A percentile compares a stretch with the other conserved stretches of the same genome.
Conservation (phyloP, 768 basidiomycete genomes). For the Lepiota venenata region DNA sequence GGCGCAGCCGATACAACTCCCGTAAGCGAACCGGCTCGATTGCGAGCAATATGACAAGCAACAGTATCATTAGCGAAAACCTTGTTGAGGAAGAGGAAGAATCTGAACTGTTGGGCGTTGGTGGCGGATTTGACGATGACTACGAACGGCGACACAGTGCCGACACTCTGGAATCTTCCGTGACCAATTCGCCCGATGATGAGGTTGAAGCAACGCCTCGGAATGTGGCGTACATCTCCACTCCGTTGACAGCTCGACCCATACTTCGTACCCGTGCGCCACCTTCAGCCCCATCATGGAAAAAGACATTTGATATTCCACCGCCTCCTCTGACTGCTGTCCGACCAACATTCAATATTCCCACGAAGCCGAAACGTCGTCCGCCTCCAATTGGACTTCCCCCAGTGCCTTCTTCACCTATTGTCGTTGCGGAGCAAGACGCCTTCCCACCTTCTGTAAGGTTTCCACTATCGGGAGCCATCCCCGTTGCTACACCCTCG, state of each 20-base stretch:
- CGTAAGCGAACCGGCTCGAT: constrained; percentile 74
- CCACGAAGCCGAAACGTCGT: constrained; percentile 44
- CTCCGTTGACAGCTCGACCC: constrained; percentile 25
- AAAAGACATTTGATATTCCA: constrained; percentile 52
- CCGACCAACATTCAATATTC: constrained; percentile 46
- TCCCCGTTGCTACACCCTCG: constrained; percentile 5
- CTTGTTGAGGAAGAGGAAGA: constrained; percentile 84
- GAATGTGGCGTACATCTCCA: constrained; percentile 14
- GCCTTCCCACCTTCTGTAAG: constrained; percentile 14
- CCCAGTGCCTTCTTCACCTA: constrained; percentile 72
- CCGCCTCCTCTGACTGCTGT: constrained; percentile 52
- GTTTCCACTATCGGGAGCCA: constrained; percentile 7
- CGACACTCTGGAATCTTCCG: constrained; percentile 35
- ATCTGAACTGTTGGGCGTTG: constrained; percentile 62
- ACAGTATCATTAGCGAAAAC: constrained; percentile 75
- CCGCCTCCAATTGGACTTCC: constrained; percentile 59
- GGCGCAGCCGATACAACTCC: constrained; percentile 59
- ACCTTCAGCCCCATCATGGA: constrained; percentile 57
- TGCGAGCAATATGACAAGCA: constrained; percentile 64
- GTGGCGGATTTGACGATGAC: constrained; percentile 58
- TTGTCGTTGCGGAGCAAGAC: constrained; percentile 34
- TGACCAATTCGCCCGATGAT: constrained; percentile 44
- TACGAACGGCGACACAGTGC: constrained; percentile 32
- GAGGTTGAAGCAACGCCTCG: constrained; percentile 29
- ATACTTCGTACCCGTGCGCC: constrained; percentile 26